Evolutionary conservation across 352 stramenopile species (phyloP), one percentile per base, ranked within the genome.

Genomic region (Pythium graminicola): DNA sequence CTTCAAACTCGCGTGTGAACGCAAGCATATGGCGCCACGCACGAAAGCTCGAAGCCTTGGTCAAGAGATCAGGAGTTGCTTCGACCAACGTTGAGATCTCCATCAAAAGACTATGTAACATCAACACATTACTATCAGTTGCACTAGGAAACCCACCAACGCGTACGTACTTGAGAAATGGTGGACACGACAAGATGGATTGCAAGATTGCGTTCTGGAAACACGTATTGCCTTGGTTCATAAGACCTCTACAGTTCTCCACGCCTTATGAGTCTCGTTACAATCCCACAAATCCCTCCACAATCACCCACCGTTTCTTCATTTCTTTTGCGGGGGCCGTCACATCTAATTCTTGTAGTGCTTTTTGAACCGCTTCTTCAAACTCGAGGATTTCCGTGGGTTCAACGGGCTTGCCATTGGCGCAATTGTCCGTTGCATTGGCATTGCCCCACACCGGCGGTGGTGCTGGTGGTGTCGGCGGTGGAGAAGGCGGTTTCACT

Each of bases 121-220:
- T 3, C 28, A 1, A 35, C 1, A 33, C 5, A 58, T 6, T 23
- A 9, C 19, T 31, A 8, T 36, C 31, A 36, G 31, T 36, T 36
- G n/a, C n/a, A n/a, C n/a, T n/a, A n/a, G n/a, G n/a, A n/a, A n/a
- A n/a, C n/a, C n/a, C n/a, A n/a, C n/a, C n/a, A n/a, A n/a, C n/a
- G n/a, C n/a, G n/a, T n/a, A 73, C 72, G 33, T 54, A 93, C 81
- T 93, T 93, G 39, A 89, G 62, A 35, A 90, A 89, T 28, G 80
- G 82, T 17, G 79, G 68, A 52, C 82, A 93, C 14, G 77, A 70
- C 20, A 93, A 60, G 14, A 93, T 62, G 8, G 79, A 89, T 69
- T 93, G 82, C 64, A 93, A 69, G 45, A 89, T 93, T 11, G 87
- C 82, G 52, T 93, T 93, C 67, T 93, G 82, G 64, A 93, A 93